Evolutionary conservation across 768 basidiomycete genomes (phyloP).

Genomic region (Naganishia friedmannii): DNA sequence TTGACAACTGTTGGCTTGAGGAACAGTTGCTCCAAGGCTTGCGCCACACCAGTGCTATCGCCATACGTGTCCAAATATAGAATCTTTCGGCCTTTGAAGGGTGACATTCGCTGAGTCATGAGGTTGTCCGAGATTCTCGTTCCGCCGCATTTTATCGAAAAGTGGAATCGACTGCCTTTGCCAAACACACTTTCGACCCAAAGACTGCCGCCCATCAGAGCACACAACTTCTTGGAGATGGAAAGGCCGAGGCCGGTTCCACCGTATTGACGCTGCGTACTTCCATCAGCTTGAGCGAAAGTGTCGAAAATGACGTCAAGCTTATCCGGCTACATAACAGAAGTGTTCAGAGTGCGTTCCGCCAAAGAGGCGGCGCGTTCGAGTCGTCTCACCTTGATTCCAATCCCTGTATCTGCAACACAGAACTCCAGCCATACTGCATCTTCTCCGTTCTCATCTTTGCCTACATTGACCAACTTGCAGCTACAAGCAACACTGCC

Average conservation of each 20-base stretch:
- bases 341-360: background rate
- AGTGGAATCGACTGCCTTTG: slow-evolving; percentile 79
- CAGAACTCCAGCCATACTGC: slow-evolving; percentile 92
- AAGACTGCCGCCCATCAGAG: slow-evolving; percentile 96
- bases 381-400: slow-evolving; percentile 64
- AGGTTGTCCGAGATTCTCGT: slow-evolving; percentile 27
- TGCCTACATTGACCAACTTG: slow-evolving; percentile 61
- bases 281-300: slow-evolving; percentile 97
- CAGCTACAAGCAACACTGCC: slow-evolving; percentile 90
- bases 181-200: slow-evolving; percentile 90
- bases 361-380: background rate
- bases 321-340: slow-evolving; percentile 69
- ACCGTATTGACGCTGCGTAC: slow-evolving; percentile 77
- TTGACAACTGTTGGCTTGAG: slow-evolving; percentile 73
- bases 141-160: slow-evolving; percentile 70
- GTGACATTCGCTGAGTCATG: slow-evolving; percentile 52
- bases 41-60: slow-evolving; percentile 71
- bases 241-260: slow-evolving; percentile 55
- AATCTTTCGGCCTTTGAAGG: slow-evolving; percentile 82
- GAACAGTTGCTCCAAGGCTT: slow-evolving; percentile 73
- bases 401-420: slow-evolving; percentile 95
- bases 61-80: slow-evolving; percentile 83
- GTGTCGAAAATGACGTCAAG: slow-evolving; percentile 97
- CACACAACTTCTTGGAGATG: slow-evolving; percentile 94
- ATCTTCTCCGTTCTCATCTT: slow-evolving; percentile 67